Base-by-base conservation (phyloP, 2,329 filamentous ascomycete genomes). In the Aspergillus quadrilineatus region DNA sequence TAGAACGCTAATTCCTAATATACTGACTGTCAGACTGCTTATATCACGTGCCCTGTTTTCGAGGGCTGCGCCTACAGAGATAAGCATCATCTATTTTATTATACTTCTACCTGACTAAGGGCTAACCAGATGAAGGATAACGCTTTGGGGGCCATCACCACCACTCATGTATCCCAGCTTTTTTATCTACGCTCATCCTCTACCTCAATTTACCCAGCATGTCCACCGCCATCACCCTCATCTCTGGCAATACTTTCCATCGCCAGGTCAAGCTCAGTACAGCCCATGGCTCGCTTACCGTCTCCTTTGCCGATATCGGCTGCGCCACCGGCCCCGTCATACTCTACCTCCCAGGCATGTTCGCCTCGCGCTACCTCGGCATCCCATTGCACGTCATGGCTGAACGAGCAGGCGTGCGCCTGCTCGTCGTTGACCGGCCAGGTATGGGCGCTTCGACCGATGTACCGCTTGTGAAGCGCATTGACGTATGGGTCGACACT, bases 401-500 rank as follows among this genome's bases (percentile, higher is more conserved):
- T 15, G 58, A 66, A 44, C 59, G 53, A 1, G 42, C 58, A 0
- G 66, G 65, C 2, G 63, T 69, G 30, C 67, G 67, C 15, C 9
- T 69, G 5, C 45, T 69, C 7, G 49, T 66, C 1, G 60, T 69
- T 14, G 67, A 69, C 44, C 61, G 66, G 15, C 59, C 60, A 0
- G 65, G 62, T 1, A 65, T 67, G 58, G 79, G 79, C 17, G 74
- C 69, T 36, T 78, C 77, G 10, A 76, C 75, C 0, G 61, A 67
- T 2, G 76, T 79, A 0, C 57, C 67, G 0, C 58, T 78, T 5
- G 47, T 66, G 8, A 48, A 70, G 12, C 69, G 78, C 4, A 64
- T 80, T 14, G 43, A 64, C 4, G 63, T 68, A 17, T 80, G 74
- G 71, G 64, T 78, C 26, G 76, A 79, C 58, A 69, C 71, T 1